Percentiles rank a stretch among this genome's conserved stretches.
These are phyloP conservation scores for Allomyces javanicus DNA, from an alignment of 192 early-diverging fungal species.

Conservation along the genomic window DNA sequence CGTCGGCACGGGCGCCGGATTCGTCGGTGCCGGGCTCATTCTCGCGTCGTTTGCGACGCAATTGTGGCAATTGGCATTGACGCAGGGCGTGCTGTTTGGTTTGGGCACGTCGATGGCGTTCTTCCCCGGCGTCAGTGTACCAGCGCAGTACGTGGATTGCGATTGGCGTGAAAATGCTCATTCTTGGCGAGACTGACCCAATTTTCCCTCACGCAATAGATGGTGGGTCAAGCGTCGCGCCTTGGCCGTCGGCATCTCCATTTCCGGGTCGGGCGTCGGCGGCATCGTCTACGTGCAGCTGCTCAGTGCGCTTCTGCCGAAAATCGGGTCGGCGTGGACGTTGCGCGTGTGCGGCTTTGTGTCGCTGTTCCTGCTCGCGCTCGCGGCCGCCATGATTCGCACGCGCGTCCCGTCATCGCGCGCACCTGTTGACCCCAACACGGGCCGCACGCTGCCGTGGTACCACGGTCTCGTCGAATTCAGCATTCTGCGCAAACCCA, in stretches of 20 bases:
- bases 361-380: conserved; percentile 1
- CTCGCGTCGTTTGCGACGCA: conserved; percentile 23
- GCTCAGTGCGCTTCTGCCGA: conserved; percentile 27
- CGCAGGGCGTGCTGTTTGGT: conserved; percentile 23
- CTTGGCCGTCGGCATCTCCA: conserved; percentile 30
- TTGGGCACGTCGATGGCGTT: conserved; percentile 13
- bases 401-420: not conserved
- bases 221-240: conserved; percentile 34
- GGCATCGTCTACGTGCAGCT: conserved; percentile 44
- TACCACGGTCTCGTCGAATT: conserved; percentile 13
- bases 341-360: conserved; percentile 35
- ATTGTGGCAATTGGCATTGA: conserved; percentile 25
- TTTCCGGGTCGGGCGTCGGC: conserved; percentile 47
- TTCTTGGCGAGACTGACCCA: conserved; percentile 19
- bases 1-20: no score
- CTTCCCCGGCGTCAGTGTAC: not conserved
- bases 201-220: conserved; percentile 10
- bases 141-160: conserved; percentile 8
- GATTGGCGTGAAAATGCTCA: conserved; percentile 16
- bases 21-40: conserved; percentile 6
- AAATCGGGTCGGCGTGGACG: conserved; percentile 32
- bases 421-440: no score
- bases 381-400: not conserved
- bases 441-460: conserved; percentile 5
- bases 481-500: conserved; percentile 3